These are phyloP conservation scores for Aspergillus sp. DNA, from an alignment of 2,329 filamentous ascomycete genomes.

Conservation along the genomic window DNA sequence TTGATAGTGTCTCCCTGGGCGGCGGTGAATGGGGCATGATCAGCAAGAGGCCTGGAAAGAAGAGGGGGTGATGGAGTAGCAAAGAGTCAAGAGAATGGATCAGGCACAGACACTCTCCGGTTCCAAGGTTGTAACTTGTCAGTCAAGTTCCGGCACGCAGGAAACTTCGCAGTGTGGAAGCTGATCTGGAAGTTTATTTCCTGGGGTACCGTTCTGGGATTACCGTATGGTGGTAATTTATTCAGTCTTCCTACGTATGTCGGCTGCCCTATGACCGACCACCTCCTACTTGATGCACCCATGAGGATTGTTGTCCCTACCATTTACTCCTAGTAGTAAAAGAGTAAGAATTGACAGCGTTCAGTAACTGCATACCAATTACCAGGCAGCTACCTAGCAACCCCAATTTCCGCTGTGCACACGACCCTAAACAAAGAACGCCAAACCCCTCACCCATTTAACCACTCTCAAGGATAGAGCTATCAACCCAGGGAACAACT, in stretches of 20 bases:
- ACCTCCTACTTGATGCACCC: no score
- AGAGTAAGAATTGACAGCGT: no score
- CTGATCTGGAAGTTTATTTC: constrained; percentile 4
- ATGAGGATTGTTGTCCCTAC: no score
- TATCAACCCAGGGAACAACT: not conserved
- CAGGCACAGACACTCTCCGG: not conserved
- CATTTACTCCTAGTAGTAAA: no score
- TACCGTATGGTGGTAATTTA: not conserved
- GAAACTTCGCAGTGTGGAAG: constrained; percentile 6
- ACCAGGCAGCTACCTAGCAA: no score
- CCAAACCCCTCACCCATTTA: no score
- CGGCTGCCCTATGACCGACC: not conserved
- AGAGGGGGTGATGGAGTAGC: not conserved
- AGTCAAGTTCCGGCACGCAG: constrained; percentile 5
- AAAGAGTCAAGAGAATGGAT: not conserved
- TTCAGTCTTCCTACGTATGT: not conserved
- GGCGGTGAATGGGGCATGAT: not conserved
- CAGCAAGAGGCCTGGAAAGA: not conserved
- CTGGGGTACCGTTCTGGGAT: not conserved
- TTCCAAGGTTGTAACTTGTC: not conserved
- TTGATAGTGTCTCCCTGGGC: not conserved
- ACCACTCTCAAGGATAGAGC: no score
- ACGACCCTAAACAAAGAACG: no score
- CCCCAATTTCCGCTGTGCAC: no score
- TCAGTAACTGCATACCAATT: no score